Conservation (phyloP, 257 asterid genomes). For the Schizonepeta tenuifolia region DNA sequence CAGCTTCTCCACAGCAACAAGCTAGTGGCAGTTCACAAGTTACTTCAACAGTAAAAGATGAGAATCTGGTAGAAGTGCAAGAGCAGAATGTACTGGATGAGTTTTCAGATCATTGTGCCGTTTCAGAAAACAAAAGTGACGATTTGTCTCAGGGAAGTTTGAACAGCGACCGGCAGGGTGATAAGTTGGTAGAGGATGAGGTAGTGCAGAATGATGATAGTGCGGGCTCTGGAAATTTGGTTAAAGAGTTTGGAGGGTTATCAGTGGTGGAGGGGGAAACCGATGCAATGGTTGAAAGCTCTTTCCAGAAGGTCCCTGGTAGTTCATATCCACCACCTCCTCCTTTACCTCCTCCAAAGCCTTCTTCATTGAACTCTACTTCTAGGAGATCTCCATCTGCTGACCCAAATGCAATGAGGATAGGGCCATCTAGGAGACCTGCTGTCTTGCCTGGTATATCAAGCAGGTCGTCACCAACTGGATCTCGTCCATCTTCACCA, state of each 20-base stretch:
- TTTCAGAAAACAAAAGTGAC: slow-evolving; percentile 47
- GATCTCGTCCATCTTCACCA: slow-evolving; percentile 96
- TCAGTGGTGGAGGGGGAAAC: slow-evolving; percentile 57
- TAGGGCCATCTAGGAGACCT: slow-evolving; percentile 73
- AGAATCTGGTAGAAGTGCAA: slow-evolving; percentile 49
- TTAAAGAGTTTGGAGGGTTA: slow-evolving; percentile 49
- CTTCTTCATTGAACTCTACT: slow-evolving; percentile 53
- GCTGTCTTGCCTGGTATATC: slow-evolving; percentile 70
- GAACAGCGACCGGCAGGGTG: slow-evolving; percentile 44
- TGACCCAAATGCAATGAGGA: slow-evolving; percentile 53
- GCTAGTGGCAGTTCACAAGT: slow-evolving; percentile 48
- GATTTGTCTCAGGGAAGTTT: slow-evolving; percentile 48
- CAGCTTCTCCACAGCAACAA: slow-evolving; percentile 60
- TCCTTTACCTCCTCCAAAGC: slow-evolving; percentile 94
- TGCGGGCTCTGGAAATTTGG: slow-evolving; percentile 48
- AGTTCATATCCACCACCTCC: slow-evolving; percentile 96
- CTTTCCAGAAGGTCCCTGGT: slow-evolving; percentile 54
- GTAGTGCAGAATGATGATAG: slow-evolving; percentile 42
- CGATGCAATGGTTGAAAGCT: slow-evolving; percentile 53
- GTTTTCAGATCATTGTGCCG: slow-evolving; percentile 42
- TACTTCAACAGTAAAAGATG: slow-evolving; percentile 58
- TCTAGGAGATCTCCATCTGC: slow-evolving; percentile 54
- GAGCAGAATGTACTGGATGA: slow-evolving; percentile 62
- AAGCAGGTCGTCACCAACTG: slow-evolving; percentile 80
- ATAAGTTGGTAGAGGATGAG: slow-evolving; percentile 48